Base-by-base conservation (phyloP, 306 rosid species). In the Geum urbanum region DNA sequence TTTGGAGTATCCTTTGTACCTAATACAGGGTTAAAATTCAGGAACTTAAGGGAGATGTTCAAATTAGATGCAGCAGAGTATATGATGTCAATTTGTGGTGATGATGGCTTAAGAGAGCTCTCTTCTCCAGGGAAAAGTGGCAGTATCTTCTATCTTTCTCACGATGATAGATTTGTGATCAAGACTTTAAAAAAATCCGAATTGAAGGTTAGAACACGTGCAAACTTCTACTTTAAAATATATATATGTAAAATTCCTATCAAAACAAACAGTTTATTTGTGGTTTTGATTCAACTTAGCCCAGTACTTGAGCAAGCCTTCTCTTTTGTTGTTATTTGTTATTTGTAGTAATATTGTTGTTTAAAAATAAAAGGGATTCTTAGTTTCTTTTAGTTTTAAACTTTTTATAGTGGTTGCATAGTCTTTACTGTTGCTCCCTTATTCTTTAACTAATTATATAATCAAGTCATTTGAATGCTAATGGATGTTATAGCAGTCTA, bases 31-130 rank as follows among this genome's bases (percentile, higher is more conserved):
- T 43, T 48, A 11, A 64, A 70, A 84, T 84, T 63, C 84, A 95
- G 99, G 96, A 95, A 95, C 86, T 81, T 95, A 94, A 86, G 97
- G 82, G 97, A 86, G 85, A 88, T 95, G 99, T 95, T 95, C 87
- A 95, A 91, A 75, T 84, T 95, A 79, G 96, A 95, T 82, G 95
- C 99, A 16, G 97, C 99, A 37, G 97, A 89, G 68, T 95, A 95
- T 87, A 91, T 95, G 99, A 91, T 95, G 97, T 95, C 99, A 63
- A 91, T 91, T 79, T 95, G 99, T 74, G 95, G 95, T 20, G 95
- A 91, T 69, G 78, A 77, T 79, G 97, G 97, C 77, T 81, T 95
- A 61, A 85, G 90, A 75, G 99, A 91, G 78, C 86, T 91, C 72
- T 70, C 95, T 63, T 95, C 99, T 65, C 83, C 97, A 0, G 99